A percentile compares a stretch with the other conserved stretches of the same genome.
Conservation (phyloP, 768 basidiomycete species). For the Tephrocybe rancida region DNA sequence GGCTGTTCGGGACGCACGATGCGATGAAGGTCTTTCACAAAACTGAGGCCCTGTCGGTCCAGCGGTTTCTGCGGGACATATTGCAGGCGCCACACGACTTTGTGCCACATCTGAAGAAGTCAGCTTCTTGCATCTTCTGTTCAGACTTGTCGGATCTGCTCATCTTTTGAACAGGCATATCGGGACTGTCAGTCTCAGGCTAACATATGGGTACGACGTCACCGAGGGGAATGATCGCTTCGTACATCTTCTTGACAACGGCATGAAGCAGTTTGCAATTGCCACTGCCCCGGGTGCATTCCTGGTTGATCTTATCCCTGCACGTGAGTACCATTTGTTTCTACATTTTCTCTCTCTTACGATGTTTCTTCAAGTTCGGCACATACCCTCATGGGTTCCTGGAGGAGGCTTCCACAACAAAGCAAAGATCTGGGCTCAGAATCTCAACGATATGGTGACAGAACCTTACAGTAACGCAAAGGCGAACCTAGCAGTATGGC, state of each 20-base stretch:
- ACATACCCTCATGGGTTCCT: slow-evolving; percentile 11
- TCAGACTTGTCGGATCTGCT: too few species aligned
- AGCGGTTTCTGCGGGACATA: not conserved
- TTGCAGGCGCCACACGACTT: slow-evolving; percentile 1
- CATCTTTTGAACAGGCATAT: slow-evolving; percentile 4
- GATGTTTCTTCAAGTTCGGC: not conserved
- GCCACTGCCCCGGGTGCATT: slow-evolving; percentile 19
- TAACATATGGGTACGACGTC: slow-evolving; percentile 30
- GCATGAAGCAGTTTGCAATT: slow-evolving; percentile 19
- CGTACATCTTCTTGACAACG: slow-evolving; percentile 19
- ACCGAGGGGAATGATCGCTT: slow-evolving; percentile 23
- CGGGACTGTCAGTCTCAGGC: slow-evolving; percentile 23
- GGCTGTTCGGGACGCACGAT: not conserved
- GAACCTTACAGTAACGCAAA: not conserved
- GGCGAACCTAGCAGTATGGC: not conserved
- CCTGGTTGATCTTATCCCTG: slow-evolving; percentile 28
- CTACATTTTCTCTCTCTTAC: not conserved
- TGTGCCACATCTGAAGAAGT: not conserved
- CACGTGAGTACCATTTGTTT: slow-evolving; percentile 1
- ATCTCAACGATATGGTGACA: not conserved
- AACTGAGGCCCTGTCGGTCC: not conserved
- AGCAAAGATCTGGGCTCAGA: not conserved
- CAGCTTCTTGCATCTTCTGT: too few species aligned
- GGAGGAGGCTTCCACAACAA: slow-evolving; percentile 3
- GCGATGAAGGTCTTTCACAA: not conserved